Percentiles rank a stretch among this genome's conserved stretches.
Conservation (phyloP, 2,329 filamentous ascomycete species). For the Paraphaeosphaeria sporulosa region DNA sequence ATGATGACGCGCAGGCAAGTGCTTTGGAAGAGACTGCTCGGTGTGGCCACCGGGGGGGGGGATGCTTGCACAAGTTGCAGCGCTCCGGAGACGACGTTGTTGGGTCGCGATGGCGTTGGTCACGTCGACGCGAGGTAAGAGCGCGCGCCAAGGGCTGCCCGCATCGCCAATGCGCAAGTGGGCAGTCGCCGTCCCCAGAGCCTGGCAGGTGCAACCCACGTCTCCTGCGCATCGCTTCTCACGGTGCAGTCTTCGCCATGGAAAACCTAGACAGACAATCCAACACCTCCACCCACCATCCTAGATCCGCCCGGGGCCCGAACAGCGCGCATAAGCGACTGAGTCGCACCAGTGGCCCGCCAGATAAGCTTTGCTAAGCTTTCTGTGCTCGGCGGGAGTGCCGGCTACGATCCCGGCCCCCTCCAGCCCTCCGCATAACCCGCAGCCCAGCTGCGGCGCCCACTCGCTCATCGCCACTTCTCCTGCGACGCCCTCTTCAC, state of each 20-base stretch:
- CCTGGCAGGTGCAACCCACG: neutral
- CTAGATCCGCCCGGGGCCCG: neutral
- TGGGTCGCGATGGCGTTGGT: neutral
- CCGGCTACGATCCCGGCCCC: conserved; percentile 18
- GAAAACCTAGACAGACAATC: neutral
- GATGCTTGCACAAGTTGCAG: neutral
- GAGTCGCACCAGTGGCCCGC: neutral
- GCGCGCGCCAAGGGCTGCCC: neutral
- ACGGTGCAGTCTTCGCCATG: neutral
- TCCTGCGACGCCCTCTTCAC: neutral
- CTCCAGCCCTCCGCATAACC: conserved; percentile 25
- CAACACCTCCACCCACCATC: neutral
- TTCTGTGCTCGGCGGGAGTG: conserved; percentile 22
- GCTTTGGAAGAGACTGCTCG: neutral
- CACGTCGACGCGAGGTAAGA: neutral
- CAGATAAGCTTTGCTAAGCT: conserved; percentile 40
- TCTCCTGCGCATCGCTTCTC: neutral
- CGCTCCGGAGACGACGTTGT: neutral
- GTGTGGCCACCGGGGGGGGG: too few species aligned
- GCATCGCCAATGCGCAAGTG: neutral
- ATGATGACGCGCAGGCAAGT: neutral
- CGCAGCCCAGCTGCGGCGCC: conserved; percentile 3
- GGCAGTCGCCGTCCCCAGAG: neutral
- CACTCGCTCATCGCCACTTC: conserved; percentile 10
- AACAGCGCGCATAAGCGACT: neutral